Evolutionary conservation across 345 rosid genomes (phyloP).

Genomic region (Boechera divaricarpa): DNA sequence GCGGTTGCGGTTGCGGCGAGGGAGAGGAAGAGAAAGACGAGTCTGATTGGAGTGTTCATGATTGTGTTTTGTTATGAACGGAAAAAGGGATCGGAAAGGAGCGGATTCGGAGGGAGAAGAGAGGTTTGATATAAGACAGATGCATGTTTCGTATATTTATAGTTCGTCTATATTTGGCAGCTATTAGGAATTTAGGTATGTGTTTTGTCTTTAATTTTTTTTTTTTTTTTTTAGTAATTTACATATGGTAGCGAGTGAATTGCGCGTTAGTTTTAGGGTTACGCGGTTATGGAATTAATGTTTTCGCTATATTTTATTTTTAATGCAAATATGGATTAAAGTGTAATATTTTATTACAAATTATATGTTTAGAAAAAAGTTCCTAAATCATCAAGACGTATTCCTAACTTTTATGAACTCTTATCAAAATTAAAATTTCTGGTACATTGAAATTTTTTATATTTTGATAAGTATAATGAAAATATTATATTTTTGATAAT

Average conservation of each 20-base stretch:
- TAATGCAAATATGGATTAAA: neutral
- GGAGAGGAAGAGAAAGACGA: slow-evolving; percentile 9
- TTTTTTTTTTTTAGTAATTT: neutral
- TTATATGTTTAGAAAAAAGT: neutral
- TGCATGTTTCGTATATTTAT: slow-evolving; percentile 25
- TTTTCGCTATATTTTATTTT: slow-evolving; percentile 1
- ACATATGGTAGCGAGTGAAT: slow-evolving; percentile 33
- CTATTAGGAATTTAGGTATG: neutral
- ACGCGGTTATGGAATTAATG: neutral
- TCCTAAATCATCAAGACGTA: neutral
- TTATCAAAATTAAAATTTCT: no score
- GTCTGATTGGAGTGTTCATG: slow-evolving; percentile 44
- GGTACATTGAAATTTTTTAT: no score
- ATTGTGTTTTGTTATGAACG: slow-evolving; percentile 22
- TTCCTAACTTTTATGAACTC: neutral
- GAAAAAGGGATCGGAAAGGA: slow-evolving; percentile 34
- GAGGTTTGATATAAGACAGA: slow-evolving; percentile 17
- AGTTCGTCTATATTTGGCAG: slow-evolving; percentile 27
- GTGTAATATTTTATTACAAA: neutral
- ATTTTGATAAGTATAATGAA: no score
- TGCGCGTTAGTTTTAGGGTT: slow-evolving; percentile 28
- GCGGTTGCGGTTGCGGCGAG: neutral
- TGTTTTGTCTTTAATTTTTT: neutral
- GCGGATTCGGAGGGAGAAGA: slow-evolving; percentile 9
- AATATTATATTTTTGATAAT: no score